phyloP scores from a whole-genome alignment of 1,139 yeast genomes.

The Blastobotrys indianensis region DNA sequence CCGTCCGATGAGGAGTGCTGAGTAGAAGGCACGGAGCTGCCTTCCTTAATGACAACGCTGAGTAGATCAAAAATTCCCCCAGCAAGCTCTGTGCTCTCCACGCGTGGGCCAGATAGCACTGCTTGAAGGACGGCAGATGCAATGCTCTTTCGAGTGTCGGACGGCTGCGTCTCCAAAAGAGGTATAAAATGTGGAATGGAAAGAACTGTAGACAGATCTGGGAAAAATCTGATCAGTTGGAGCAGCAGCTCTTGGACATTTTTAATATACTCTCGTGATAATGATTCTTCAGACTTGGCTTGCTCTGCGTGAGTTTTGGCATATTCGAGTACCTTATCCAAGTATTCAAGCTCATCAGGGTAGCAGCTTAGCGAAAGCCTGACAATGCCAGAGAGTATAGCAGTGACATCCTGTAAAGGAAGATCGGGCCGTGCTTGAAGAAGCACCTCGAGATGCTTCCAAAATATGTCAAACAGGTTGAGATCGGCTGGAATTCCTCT shows the following conservation, averaged over 20 bases:
- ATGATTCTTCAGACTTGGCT: slow-evolving; percentile 20
- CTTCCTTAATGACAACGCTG: slow-evolving; percentile 32
- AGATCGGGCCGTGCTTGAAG: slow-evolving; percentile 56
- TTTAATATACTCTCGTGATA: slow-evolving; percentile 26
- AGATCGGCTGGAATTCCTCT: slow-evolving; percentile 15
- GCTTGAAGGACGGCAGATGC: slow-evolving; percentile 34
- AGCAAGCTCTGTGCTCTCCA: slow-evolving; percentile 31
- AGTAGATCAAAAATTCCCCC: slow-evolving; percentile 37
- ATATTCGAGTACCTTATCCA: slow-evolving; percentile 56
- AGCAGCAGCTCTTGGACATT: slow-evolving; percentile 52
- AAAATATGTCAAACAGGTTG: slow-evolving; percentile 53
- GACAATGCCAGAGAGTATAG: slow-evolving; percentile 58
- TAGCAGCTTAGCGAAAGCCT: slow-evolving; percentile 63
- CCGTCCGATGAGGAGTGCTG: slow-evolving; percentile 11
- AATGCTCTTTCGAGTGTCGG: slow-evolving; percentile 33
- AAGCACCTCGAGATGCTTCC: slow-evolving; percentile 56
- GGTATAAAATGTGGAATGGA: slow-evolving; percentile 34
- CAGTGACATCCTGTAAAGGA: slow-evolving; percentile 57
- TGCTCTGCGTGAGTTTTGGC: slow-evolving; percentile 47
- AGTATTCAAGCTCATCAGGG: slow-evolving; percentile 53
- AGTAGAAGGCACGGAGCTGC: slow-evolving; percentile 16
- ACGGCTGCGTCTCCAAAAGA: slow-evolving; percentile 35
- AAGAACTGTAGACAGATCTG: slow-evolving; percentile 32
- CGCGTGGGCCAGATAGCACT: slow-evolving; percentile 26
- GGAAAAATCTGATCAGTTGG: slow-evolving; percentile 48